phyloP scores from a whole-genome alignment of 352 stramenopile genomes.

The Phytophthora crassamura region DNA sequence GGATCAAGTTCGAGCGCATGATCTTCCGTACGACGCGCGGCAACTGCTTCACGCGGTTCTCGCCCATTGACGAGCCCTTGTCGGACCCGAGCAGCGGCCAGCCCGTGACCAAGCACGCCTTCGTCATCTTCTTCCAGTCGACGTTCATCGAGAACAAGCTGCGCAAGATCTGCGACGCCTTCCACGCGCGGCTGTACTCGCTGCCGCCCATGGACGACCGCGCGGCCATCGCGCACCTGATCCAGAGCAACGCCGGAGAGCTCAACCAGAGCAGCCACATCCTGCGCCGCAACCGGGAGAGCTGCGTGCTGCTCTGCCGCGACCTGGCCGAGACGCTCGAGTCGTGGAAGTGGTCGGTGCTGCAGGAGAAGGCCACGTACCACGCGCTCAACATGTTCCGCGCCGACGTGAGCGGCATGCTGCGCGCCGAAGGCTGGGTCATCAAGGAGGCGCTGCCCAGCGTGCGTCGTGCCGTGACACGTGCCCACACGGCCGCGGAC shows the following conservation, averaged over 20 bases:
- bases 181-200: slow-evolving; percentile 96
- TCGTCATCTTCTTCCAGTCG: slow-evolving; percentile 98
- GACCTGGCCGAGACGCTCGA: slow-evolving; percentile 94
- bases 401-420: slow-evolving; percentile 96
- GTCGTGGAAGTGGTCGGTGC: slow-evolving; percentile 97
- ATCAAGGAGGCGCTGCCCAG: slow-evolving; percentile 84
- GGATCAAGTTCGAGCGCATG: slow-evolving; percentile 98
- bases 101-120: slow-evolving; percentile 87
- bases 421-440: slow-evolving; percentile 97
- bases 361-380: slow-evolving; percentile 98
- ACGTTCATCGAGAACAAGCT: slow-evolving; percentile 97
- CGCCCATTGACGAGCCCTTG: slow-evolving; percentile 93
- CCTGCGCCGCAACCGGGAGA: slow-evolving; percentile 96
- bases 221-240: slow-evolving; percentile 82
- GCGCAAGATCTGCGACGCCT: slow-evolving; percentile 99
- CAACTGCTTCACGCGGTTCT: slow-evolving; percentile 99
- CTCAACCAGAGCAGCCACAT: slow-evolving; percentile 97
- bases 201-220: slow-evolving; percentile 96
- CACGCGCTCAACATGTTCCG: slow-evolving; percentile 99
- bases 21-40: slow-evolving; percentile 98
- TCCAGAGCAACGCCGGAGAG: slow-evolving; percentile 94
- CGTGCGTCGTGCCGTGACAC: slow-evolving; percentile 90
- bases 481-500: slow-evolving; percentile 90
- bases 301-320: slow-evolving; percentile 93
- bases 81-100: slow-evolving; percentile 90